Base-by-base conservation (phyloP, 208 protist genomes). In the Leishmania braziliensis region DNA sequence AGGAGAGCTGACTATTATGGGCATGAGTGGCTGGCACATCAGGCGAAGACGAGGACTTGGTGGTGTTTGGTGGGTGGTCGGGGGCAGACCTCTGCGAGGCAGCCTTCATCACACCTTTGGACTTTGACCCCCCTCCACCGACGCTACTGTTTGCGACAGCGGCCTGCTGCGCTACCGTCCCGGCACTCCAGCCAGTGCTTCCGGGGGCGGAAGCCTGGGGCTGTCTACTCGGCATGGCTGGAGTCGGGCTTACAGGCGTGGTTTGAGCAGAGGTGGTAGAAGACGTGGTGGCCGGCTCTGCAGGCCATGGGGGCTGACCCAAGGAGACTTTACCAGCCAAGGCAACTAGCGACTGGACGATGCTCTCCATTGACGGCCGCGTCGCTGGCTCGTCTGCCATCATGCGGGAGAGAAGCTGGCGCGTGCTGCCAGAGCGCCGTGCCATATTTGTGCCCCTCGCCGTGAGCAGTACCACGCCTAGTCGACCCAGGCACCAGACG, bases 401-500 rank as follows among this genome's bases (percentile, higher is more conserved):
- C 93, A 96, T 96, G 43, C 74, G 70, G 14, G 87, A 50, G 33
- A 94, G 75, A 2, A 94, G 77, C 77, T 88, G 78, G 26, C 90
- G 85, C 33, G 86, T 69, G 33, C 65, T 83, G 69, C 78, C 78
- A 1, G 89, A 91, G 26, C 92, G 91, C 5, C 77, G 65, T 3
- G 81, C 75, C 12, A 90, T 81, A 1, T 82, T 76, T 1, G 89
- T 81, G 62, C 79, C 79, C 51, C 92, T 89, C 12, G 84, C 85
- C 23, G 86, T 84, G 3, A 95, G 85, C 50, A 97, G 76, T 46
- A 90, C 78, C 74, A 86, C 78, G 5, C 83, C 88, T 16, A 95
- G 46, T 8, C 86, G 79, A 4, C 92, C 94, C 8, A 97, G 84
- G 70, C 91, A 90, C 92, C 94, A 97, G 14, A 97, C 90, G 74